Evolutionary conservation across 495 filamentous ascomycete species (phyloP).

Genomic region (Penicillium diatomitis): DNA sequence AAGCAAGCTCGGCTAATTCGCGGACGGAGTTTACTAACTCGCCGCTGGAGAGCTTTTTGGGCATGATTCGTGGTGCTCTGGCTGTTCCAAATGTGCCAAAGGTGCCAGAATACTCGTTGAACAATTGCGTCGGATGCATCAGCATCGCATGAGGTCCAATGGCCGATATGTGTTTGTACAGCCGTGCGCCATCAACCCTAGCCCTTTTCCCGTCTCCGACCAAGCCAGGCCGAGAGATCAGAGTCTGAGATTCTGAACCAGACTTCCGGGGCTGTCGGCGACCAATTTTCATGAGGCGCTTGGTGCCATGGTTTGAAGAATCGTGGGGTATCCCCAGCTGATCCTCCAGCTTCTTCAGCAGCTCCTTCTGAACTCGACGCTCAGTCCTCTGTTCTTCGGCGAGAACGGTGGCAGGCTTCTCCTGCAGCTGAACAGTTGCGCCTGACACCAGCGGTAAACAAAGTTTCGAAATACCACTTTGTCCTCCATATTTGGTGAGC

Average conservation of each 20-base stretch:
- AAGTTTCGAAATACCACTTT: not conserved
- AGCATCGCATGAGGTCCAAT: conserved; percentile 31
- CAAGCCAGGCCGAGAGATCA: conserved; percentile 4
- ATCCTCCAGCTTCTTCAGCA: conserved; percentile 17
- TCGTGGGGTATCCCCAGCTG: conserved; percentile 6
- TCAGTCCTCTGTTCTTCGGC: conserved; percentile 23
- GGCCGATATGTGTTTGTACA: conserved; percentile 13
- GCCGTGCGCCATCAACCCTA: not conserved
- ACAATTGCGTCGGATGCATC: conserved; percentile 37
- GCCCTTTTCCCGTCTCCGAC: conserved; percentile 6
- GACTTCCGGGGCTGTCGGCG: conserved; percentile 6
- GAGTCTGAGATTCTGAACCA: not conserved
- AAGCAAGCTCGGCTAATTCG: conserved; percentile 14
- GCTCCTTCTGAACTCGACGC: conserved; percentile 16
- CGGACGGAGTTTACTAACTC: conserved; percentile 18
- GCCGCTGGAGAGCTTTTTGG: not conserved
- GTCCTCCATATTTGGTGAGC: conserved; percentile 15
- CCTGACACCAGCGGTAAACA: conserved; percentile 23
- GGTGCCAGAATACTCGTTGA: conserved; percentile 34
- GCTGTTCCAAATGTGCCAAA: conserved; percentile 25
- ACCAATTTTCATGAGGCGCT: conserved; percentile 27
- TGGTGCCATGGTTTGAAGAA: conserved; percentile 5
- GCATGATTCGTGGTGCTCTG: not conserved
- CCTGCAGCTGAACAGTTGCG: conserved; percentile 29
- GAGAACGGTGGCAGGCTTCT: conserved; percentile 27